Conservation (phyloP, 2,329 filamentous ascomycete species). For the Fusarium verrucosum region DNA sequence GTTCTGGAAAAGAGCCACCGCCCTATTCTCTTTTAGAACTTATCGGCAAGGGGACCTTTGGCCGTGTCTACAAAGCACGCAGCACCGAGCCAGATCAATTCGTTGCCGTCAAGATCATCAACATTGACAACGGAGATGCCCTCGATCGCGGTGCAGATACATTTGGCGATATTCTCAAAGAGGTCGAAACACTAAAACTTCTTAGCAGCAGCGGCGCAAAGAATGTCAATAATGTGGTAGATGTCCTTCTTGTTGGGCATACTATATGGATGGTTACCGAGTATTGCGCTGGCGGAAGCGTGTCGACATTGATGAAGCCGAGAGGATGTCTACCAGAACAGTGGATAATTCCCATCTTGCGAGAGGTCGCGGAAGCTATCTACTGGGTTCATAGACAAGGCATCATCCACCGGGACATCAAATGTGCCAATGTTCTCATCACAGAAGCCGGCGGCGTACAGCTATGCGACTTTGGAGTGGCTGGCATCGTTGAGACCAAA, state of each 20-base stretch:
- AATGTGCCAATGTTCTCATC: constrained; percentile 82
- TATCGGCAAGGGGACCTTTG: constrained; percentile 79
- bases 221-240: constrained; percentile 84
- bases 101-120: constrained; percentile 84
- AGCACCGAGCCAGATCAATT: constrained; percentile 59
- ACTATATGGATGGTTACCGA: constrained; percentile 90
- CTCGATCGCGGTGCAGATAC: constrained; percentile 72
- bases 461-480: constrained; percentile 86
- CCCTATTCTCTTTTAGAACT: constrained; percentile 75
- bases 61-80: constrained; percentile 75
- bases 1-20: constrained; percentile 69
- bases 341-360: constrained; percentile 73
- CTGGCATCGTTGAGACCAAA: constrained; percentile 78
- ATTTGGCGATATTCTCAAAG: constrained; percentile 74
- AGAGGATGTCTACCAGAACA: constrained; percentile 74
- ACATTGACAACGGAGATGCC: constrained; percentile 80
- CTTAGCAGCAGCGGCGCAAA: constrained; percentile 77
- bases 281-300: constrained; percentile 85
- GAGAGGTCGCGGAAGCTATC: constrained; percentile 72
- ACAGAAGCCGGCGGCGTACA: constrained; percentile 81
- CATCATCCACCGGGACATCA: constrained; percentile 77
- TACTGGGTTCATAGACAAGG: constrained; percentile 74
- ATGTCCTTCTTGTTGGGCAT: constrained; percentile 79
- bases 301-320: constrained; percentile 77
- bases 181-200: constrained; percentile 74